Conservation (phyloP, 768 basidiomycete genomes). For the Coprinopsis marcescibilis region DNA sequence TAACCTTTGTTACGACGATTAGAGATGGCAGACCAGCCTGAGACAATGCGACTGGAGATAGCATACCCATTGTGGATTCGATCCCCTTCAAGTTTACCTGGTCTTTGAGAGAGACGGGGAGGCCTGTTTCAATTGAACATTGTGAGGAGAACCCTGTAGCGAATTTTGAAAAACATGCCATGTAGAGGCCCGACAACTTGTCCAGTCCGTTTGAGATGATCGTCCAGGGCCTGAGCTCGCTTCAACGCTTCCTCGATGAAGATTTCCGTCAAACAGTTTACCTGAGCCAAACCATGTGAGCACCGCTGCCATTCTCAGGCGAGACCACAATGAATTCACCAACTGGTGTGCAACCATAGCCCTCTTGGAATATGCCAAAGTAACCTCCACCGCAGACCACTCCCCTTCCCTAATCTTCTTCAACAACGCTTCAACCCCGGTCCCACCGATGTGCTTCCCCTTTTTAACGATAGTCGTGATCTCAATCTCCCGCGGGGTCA, state of each 20-base stretch:
- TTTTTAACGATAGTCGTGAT: conserved; percentile 29
- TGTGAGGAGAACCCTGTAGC: conserved; percentile 5
- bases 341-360: conserved; percentile 78
- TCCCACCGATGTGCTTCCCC: neutral
- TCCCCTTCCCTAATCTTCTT: conserved; percentile 43
- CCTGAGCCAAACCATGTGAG: conserved; percentile 30
- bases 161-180: conserved; percentile 28
- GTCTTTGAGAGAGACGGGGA: conserved; percentile 73
- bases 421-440: conserved; percentile 40
- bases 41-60: neutral
- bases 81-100: conserved; percentile 64
- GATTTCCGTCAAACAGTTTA: conserved; percentile 81
- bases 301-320: neutral
- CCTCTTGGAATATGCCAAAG: conserved; percentile 68
- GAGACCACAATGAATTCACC: conserved; percentile 26
- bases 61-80: conserved; percentile 61
- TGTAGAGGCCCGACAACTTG: conserved; percentile 66
- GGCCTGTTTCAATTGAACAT: conserved; percentile 21
- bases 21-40: neutral
- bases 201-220: conserved; percentile 54
- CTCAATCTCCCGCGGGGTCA: conserved; percentile 45
- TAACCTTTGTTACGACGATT: conserved; percentile 41
- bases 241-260: conserved; percentile 66
- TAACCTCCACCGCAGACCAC: conserved; percentile 66
- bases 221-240: conserved; percentile 64